Evolutionary conservation across 2,329 filamentous ascomycete species (phyloP).

Genomic region (Alternaria dauci): DNA sequence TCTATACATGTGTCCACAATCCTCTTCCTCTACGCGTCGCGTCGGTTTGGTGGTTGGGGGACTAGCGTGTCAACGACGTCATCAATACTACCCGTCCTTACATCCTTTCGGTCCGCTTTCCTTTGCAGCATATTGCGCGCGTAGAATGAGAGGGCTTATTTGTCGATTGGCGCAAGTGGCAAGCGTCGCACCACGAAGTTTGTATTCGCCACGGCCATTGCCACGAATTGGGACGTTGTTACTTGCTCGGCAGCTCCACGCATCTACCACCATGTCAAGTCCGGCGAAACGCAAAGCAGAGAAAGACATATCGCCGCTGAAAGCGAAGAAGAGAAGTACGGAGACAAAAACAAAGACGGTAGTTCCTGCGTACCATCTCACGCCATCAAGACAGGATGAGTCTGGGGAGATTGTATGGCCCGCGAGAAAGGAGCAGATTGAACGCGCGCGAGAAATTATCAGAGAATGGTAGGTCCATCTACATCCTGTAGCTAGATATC

Average conservation of each 20-base stretch:
- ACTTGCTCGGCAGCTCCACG: slow-evolving; percentile 17
- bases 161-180: background rate
- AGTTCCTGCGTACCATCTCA: slow-evolving; percentile 45
- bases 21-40: no score
- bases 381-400: slow-evolving; percentile 36
- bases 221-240: background rate
- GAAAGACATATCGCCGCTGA: slow-evolving; percentile 20
- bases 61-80: slow-evolving; percentile 16
- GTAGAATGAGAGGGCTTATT: slow-evolving; percentile 5
- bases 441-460: slow-evolving; percentile 65
- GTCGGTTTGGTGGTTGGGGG: background rate
- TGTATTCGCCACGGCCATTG: background rate
- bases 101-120: background rate
- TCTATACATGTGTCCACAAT: no score
- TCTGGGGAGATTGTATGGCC: slow-evolving; percentile 67
- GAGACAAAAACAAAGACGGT: slow-evolving; percentile 29
- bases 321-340: slow-evolving; percentile 29
- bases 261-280: slow-evolving; percentile 28
- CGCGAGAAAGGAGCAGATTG: slow-evolving; percentile 64
- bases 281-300: slow-evolving; percentile 44
- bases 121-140: background rate
- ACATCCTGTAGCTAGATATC: background rate
- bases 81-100: slow-evolving; percentile 7
- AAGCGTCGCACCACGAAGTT: background rate
- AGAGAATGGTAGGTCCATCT: slow-evolving; percentile 60